Evolutionary conservation across 805 yeast genomes (phyloP).

Genomic region (Vanderwaltozyma yarrowii): DNA sequence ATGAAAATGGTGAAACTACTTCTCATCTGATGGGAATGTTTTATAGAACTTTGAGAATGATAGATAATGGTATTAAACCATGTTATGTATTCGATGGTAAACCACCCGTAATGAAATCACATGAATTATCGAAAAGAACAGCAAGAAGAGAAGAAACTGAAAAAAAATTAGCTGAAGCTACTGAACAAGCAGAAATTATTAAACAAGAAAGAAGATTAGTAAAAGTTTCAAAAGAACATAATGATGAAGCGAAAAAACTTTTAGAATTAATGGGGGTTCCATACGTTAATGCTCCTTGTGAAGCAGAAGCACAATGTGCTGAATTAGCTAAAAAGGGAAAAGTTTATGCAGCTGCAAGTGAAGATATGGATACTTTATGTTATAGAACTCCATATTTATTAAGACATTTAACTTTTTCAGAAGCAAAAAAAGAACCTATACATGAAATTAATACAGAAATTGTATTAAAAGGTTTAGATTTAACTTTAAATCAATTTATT

Average conservation of each 20-base stretch:
- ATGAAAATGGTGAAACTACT: constrained; percentile 83
- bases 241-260: constrained; percentile 82
- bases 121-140: constrained; percentile 80
- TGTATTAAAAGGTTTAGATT: constrained; percentile 68
- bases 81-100: constrained; percentile 96
- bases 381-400: constrained; percentile 76
- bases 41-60: constrained; percentile 82
- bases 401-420: constrained; percentile 88
- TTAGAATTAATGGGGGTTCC: constrained; percentile 92
- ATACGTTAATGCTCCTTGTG: constrained; percentile 87
- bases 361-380: constrained; percentile 97
- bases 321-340: constrained; percentile 80
- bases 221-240: constrained; percentile 78
- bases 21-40: constrained; percentile 96
- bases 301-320: constrained; percentile 99
- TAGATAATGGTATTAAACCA: constrained; percentile 91
- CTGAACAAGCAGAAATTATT: constrained; percentile 68
- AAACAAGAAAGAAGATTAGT: constrained; percentile 76
- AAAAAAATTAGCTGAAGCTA: constrained; percentile 59
- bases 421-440: constrained; percentile 85
- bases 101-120: constrained; percentile 90
- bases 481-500: constrained; percentile 64
- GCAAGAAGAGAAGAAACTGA: constrained; percentile 76
- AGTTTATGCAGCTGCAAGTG: constrained; percentile 95
- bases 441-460: constrained; percentile 64